A percentile compares a stretch with the other conserved stretches of the same genome.
These are phyloP conservation scores for Vanilla planifolia DNA, from an alignment of 106 monocot species.

Conservation along the genomic window DNA sequence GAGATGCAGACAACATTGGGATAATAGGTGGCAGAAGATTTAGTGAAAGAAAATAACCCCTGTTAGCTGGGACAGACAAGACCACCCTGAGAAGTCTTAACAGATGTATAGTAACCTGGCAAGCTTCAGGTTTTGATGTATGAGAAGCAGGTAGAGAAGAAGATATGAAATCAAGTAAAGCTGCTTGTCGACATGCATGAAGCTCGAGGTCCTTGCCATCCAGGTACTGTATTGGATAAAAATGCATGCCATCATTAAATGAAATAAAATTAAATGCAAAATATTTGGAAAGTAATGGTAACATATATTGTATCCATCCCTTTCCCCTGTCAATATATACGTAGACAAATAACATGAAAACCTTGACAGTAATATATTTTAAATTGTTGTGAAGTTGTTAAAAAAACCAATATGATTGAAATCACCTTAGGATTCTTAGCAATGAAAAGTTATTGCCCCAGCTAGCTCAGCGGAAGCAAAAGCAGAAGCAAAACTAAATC, in stretches of 20 bases:
- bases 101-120: conserved; percentile 79
- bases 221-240: conserved; percentile 50
- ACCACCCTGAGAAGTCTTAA: conserved; percentile 61
- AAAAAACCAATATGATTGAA: too few relatives aligned
- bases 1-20: conserved; percentile 79
- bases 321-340: too few relatives aligned
- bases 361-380: too few relatives aligned
- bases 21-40: conserved; percentile 97
- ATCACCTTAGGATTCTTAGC: too few relatives aligned
- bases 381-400: too few relatives aligned
- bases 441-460: too few relatives aligned
- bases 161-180: conserved; percentile 88
- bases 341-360: too few relatives aligned
- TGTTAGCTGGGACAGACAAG: conserved; percentile 64
- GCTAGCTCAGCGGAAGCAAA: too few relatives aligned
- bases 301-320: too few relatives aligned
- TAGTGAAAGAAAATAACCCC: conserved; percentile 85
- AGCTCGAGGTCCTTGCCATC: conserved; percentile 90
- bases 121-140: conserved; percentile 83
- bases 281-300: background rate
- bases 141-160: conserved; percentile 90
- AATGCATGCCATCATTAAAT: background rate
- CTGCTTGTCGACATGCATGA: conserved; percentile 83
- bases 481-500: too few relatives aligned
- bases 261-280: background rate